Conservation (phyloP, 2,329 filamentous ascomycete species). For the Pseudophaeomoniella oleicola region DNA sequence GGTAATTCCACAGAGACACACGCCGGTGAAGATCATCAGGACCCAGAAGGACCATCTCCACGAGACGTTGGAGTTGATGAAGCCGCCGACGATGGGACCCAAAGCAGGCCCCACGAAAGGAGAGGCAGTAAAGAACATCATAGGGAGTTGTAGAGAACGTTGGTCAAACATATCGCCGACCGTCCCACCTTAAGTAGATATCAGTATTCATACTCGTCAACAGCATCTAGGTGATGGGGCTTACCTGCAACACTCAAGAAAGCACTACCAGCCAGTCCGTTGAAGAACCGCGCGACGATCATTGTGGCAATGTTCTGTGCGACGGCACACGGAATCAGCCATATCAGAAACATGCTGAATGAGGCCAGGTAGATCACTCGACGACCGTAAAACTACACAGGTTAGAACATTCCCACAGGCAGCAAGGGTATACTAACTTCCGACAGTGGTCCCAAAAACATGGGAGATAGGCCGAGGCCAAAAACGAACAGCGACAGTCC, state of each 20-base stretch:
- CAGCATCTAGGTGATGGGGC: too few relatives aligned
- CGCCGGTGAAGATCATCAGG: conserved; percentile 57
- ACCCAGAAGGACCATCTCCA: conserved; percentile 60
- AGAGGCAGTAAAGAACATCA: conserved; percentile 53
- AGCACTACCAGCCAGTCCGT: conserved; percentile 30
- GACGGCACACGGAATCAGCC: conserved; percentile 65
- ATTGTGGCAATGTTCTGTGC: conserved; percentile 65
- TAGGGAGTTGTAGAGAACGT: conserved; percentile 54
- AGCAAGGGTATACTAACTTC: conserved; percentile 23
- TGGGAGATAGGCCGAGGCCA: conserved; percentile 52
- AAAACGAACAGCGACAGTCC: conserved; percentile 74
- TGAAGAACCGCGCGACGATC: conserved; percentile 60
- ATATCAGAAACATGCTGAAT: conserved; percentile 60
- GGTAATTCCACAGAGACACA: conserved; percentile 44
- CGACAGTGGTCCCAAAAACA: conserved; percentile 48
- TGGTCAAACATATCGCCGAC: conserved; percentile 59
- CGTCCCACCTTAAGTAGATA: conserved; percentile 47
- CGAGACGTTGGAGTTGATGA: not conserved
- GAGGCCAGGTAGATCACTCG: conserved; percentile 64
- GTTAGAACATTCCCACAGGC: too few relatives aligned
- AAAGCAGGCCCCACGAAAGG: conserved; percentile 3
- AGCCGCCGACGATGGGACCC: conserved; percentile 11
- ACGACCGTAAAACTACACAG: conserved; percentile 56
- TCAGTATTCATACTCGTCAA: too few relatives aligned
- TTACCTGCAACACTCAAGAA: conserved; percentile 52